Conservation (phyloP, 2,329 filamentous ascomycete species). For the Mollisia scopiformis region DNA sequence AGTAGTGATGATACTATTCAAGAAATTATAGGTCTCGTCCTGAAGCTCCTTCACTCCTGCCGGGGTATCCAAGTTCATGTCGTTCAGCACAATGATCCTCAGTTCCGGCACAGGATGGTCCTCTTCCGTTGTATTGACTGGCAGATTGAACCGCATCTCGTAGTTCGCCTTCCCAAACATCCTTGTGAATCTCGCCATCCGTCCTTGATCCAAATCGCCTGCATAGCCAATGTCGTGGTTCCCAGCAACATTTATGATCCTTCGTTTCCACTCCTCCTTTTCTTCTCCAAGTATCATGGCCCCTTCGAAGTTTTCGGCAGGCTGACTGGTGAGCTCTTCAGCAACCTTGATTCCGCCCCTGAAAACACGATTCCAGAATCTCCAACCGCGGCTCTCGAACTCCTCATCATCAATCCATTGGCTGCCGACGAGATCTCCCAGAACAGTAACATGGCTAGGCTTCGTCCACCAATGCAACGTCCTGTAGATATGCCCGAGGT, state of each 20-base stretch:
- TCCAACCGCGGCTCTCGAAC: conserved; percentile 70
- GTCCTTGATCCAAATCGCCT: conserved; percentile 79
- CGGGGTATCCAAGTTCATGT: conserved; percentile 91
- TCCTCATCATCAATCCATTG: conserved; percentile 92
- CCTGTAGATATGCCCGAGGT: conserved; percentile 90
- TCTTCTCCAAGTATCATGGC: conserved; percentile 41
- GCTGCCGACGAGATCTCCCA: conserved; percentile 90
- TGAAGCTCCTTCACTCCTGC: conserved; percentile 70
- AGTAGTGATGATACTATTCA: conserved; percentile 68
- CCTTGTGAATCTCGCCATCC: conserved; percentile 79
- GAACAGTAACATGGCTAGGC: conserved; percentile 85
- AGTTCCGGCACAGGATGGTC: conserved; percentile 65
- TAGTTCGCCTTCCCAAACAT: conserved; percentile 90
- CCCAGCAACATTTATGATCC: conserved; percentile 87
- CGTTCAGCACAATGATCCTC: conserved; percentile 84
- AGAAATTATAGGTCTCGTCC: conserved; percentile 75
- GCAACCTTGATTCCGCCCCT: conserved; percentile 66
- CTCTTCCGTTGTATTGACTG: conserved; percentile 44
- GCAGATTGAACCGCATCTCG: conserved; percentile 75
- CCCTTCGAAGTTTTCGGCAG: conserved; percentile 41
- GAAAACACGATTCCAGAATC: conserved; percentile 85
- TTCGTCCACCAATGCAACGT: conserved; percentile 80
- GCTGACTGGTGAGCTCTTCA: conserved; percentile 55
- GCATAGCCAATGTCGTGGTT: conserved; percentile 98
- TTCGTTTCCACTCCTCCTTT: conserved; percentile 65